phyloP scores from a whole-genome alignment of 176 grass and related monocot genomes.

The Carex cristatella region DNA sequence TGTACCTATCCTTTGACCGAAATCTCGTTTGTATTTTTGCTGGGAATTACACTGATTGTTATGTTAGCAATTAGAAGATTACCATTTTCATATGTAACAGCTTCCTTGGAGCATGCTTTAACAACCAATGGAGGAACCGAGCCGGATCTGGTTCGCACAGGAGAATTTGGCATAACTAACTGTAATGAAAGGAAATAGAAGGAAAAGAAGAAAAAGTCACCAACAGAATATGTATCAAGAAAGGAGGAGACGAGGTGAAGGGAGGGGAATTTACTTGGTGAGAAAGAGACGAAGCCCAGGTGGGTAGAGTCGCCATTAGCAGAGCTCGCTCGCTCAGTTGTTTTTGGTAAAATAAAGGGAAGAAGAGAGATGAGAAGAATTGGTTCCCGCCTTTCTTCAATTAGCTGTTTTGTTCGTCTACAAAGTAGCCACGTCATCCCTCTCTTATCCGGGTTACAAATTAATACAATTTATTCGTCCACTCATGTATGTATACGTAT shows the following conservation, averaged over 20 bases:
- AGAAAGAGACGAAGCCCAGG: constrained; percentile 41
- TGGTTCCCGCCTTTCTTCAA: constrained; percentile 19
- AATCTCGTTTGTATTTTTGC: background rate
- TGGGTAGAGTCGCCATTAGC: constrained; percentile 58
- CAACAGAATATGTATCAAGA: background rate
- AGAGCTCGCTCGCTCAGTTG: background rate
- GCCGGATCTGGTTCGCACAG: constrained; percentile 18
- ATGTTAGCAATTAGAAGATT: background rate
- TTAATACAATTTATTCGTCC: background rate
- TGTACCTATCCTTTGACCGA: too few relatives aligned
- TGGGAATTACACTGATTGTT: background rate
- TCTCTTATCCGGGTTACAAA: background rate
- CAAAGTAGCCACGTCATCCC: background rate
- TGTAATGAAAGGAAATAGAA: constrained; percentile 17
- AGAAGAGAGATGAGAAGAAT: constrained; percentile 19
- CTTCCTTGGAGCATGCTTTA: constrained; percentile 30
- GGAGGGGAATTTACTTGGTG: constrained; percentile 41
- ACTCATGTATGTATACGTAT: background rate
- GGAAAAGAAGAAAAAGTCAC: background rate
- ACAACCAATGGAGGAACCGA: constrained; percentile 24
- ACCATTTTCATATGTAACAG: constrained; percentile 41
- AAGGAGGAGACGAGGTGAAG: background rate
- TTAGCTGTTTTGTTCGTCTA: constrained; percentile 3
- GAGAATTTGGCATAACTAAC: constrained; percentile 39
- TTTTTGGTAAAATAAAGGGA: constrained; percentile 2